phyloP scores from a whole-genome alignment of 257 asterid genomes.

The Solanum lignicaule region DNA sequence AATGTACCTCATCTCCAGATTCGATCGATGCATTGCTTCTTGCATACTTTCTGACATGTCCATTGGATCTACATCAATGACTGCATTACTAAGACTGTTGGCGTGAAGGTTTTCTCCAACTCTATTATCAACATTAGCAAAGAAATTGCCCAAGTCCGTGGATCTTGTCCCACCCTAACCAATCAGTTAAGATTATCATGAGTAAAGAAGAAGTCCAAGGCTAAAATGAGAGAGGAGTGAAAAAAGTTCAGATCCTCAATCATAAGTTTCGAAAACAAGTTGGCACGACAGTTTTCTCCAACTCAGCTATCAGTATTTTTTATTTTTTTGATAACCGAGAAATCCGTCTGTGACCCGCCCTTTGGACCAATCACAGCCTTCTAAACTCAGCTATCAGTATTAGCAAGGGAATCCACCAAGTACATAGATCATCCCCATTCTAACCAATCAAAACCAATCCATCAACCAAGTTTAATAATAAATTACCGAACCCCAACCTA shows the following conservation, averaged over 20 bases:
- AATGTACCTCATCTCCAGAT: slow-evolving; percentile 92
- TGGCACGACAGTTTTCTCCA: slow-evolving; percentile 35
- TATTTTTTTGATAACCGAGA: too few relatives aligned
- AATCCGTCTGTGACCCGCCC: too few relatives aligned
- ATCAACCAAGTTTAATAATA: not conserved
- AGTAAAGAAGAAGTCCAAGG: slow-evolving; percentile 4
- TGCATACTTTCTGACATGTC: slow-evolving; percentile 98
- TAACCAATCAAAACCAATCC: slow-evolving; percentile 24
- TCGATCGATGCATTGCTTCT: slow-evolving; percentile 96
- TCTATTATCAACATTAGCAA: slow-evolving; percentile 54
- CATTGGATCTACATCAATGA: slow-evolving; percentile 72
- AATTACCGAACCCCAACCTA: not conserved
- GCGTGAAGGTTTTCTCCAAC: slow-evolving; percentile 35
- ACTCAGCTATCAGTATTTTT: slow-evolving; percentile 48
- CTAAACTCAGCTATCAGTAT: slow-evolving; percentile 43
- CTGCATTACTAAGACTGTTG: slow-evolving; percentile 35
- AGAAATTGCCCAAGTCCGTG: slow-evolving; percentile 62
- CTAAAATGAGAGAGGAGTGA: not conserved
- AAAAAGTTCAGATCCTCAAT: not conserved
- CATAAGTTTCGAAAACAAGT: slow-evolving; percentile 7
- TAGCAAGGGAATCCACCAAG: slow-evolving; percentile 54
- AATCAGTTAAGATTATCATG: slow-evolving; percentile 23
- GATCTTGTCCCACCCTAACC: slow-evolving; percentile 60
- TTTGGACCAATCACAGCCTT: too few relatives aligned
- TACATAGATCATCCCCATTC: slow-evolving; percentile 62